Conservation (phyloP, 805 yeast genomes). For the Wickerhamiella kurtzmanii region DNA sequence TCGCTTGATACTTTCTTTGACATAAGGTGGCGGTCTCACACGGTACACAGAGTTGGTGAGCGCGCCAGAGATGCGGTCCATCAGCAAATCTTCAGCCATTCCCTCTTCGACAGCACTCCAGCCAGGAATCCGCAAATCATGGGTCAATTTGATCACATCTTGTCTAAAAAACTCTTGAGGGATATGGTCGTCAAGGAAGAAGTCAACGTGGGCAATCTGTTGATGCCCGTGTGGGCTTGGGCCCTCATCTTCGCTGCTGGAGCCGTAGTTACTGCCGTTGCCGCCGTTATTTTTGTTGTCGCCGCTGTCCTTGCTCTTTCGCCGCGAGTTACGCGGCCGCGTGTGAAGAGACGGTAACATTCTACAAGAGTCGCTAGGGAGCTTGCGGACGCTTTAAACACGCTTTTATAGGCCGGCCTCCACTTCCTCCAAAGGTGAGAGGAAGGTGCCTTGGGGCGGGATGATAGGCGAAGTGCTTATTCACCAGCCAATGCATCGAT, state of each 20-base stretch:
- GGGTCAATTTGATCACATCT: conserved; percentile 55
- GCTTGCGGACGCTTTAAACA: too few relatives aligned
- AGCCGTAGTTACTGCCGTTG: conserved; percentile 1
- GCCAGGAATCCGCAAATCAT: conserved; percentile 52
- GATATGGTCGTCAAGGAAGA: conserved; percentile 55
- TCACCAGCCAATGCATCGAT: background rate
- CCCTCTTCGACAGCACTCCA: conserved; percentile 51
- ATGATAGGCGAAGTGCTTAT: background rate
- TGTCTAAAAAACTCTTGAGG: conserved; percentile 78
- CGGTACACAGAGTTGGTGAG: conserved; percentile 81
- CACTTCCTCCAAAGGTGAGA: too few relatives aligned
- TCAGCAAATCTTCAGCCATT: conserved; percentile 32
- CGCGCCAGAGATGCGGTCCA: conserved; percentile 77
- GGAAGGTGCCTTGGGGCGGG: background rate
- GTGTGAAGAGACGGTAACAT: background rate
- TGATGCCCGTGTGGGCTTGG: conserved; percentile 2
- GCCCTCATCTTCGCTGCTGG: conserved; percentile 4
- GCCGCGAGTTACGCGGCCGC: background rate
- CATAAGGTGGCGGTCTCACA: conserved; percentile 41
- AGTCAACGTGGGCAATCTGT: conserved; percentile 31
- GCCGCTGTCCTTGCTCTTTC: conserved; percentile 6
- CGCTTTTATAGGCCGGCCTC: too few relatives aligned
- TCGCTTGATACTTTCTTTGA: conserved; percentile 25
- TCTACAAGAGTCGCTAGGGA: too few relatives aligned
- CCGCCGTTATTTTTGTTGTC: conserved; percentile 4